Base-by-base conservation (phyloP, 257 asterid genomes). In the Ligustrum vulgare region DNA sequence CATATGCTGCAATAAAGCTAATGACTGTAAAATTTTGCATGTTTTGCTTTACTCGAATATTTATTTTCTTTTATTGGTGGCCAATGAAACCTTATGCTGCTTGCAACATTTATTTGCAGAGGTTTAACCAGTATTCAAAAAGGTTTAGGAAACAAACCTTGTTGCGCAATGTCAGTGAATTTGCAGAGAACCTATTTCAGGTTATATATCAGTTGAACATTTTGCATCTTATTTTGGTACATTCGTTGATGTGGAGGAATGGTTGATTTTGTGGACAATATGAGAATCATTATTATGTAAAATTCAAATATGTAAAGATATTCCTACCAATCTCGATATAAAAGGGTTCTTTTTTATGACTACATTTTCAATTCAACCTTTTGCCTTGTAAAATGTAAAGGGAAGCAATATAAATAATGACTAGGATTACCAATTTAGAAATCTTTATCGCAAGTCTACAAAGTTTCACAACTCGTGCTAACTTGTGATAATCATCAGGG, bases 101-200 rank as follows among this genome's bases (percentile, higher is more conserved):
- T 31, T 79, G 47, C 54, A 6, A 71, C 36, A 28, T 78, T 74
- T 70, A 23, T 80, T 23, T 80, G 84, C 89, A 92, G 96, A 86
- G 80, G 54, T 86, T 72, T 78, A 84, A 80, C 86, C 81, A 74
- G 73, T 79, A 83, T 58, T 72, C 80, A 28, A 88, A 73, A 82
- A 92, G 95, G 85, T 75, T 78, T 73, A 78, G 79, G 87, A 92
- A 87, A 80, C 84, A 85, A 80, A 80, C 72, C 47, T 65, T 92
- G 83, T 80, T 88, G 69, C 86, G 78, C 79, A 86, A 90, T 85
- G 85, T 85, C 80, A 75, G 87, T 82, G 88, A 89, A 77, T 86
- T 88, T 81, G 88, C 97, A 18, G 97, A 94, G 68, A 85, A 84
- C 69, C 77, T 92, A 73, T 91, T 91, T 81, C 90, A 92, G 93